Base-by-base conservation (phyloP, 140 eudicot species). In the Stevia rebaudiana region DNA sequence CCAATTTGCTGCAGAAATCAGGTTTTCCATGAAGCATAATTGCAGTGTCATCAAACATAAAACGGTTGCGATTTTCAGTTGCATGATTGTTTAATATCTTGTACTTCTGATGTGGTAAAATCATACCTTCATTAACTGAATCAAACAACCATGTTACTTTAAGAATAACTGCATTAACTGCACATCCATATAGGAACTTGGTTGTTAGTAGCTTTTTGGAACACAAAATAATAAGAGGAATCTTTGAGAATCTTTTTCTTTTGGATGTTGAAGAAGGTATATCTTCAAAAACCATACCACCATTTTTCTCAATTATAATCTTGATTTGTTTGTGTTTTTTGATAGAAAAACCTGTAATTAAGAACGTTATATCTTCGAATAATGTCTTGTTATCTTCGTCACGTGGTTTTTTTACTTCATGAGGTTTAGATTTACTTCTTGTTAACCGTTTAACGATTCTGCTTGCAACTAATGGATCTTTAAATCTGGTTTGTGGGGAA, bases 151-250 rank as follows among this genome's bases (percentile, higher is more conserved):
- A 90, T 37, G 73, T 71, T 13, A 74, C 80, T 65, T 76, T 80
- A 41, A 90, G 84, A 51, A 90, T 54, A 61, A 46, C 65, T 18
- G 95, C 86, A 50, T 78, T 78, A 54, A 86, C 81, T 7, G 95
- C 88, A 76, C 97, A 84, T 41, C 88, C 97, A 64, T 86, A 90
- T 80, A 90, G 67, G 81, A 90, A 90, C 77, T 80, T 82, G 40
- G 84, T 57, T 21, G 97, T 86, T 24, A 84, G 87, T 58, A 78
- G 79, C 84, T 80, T 84, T 74, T 73, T 84, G 28, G 75, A 47
- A 75, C 94, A 82, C 44, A 90, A 19, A 41, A 90, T 54, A 69
- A 88, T 35, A 25, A 92, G 42, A 23, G 95, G 87, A 75, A 67
- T 76, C 64, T 72, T 78, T 58, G 72, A 51, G 64, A 68, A 35